Evolutionary conservation across 371 early-diverging fungal genomes (phyloP).

Genomic region (Mortierella sp.): DNA sequence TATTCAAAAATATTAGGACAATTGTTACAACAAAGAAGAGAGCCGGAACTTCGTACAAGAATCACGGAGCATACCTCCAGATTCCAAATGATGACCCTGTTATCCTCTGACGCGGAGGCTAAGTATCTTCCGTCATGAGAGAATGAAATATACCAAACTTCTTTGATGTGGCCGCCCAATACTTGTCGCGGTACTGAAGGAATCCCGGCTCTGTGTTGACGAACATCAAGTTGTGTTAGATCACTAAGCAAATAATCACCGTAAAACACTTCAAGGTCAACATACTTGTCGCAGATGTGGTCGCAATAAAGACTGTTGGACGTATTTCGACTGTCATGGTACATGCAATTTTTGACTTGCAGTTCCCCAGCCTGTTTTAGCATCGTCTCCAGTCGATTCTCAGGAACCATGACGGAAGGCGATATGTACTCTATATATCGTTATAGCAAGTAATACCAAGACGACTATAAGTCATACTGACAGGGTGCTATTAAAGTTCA

Average conservation of each 20-base stretch:
- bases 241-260: neutral
- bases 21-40: neutral
- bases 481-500: neutral
- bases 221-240: conserved; percentile 29
- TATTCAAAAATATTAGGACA: neutral
- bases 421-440: conserved; percentile 73
- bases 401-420: conserved; percentile 90
- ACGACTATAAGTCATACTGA: neutral
- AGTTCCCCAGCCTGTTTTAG: conserved; percentile 84
- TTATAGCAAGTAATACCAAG: too few relatives aligned
- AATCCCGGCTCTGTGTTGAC: conserved; percentile 60
- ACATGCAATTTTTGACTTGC: conserved; percentile 85
- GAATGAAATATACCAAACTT: conserved; percentile 96
- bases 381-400: conserved; percentile 80
- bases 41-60: neutral
- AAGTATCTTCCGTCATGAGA: conserved; percentile 88
- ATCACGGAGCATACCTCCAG: conserved; percentile 63
- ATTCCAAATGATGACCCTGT: conserved; percentile 90
- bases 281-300: conserved; percentile 73
- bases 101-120: conserved; percentile 93
- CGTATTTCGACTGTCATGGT: conserved; percentile 78
- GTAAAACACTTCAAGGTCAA: neutral
- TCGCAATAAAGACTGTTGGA: conserved; percentile 77
- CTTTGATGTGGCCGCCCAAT: conserved; percentile 87
- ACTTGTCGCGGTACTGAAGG: conserved; percentile 71